Base-by-base conservation (phyloP, 2,329 filamentous ascomycete species). In the Pestalotiopsis sp. region DNA sequence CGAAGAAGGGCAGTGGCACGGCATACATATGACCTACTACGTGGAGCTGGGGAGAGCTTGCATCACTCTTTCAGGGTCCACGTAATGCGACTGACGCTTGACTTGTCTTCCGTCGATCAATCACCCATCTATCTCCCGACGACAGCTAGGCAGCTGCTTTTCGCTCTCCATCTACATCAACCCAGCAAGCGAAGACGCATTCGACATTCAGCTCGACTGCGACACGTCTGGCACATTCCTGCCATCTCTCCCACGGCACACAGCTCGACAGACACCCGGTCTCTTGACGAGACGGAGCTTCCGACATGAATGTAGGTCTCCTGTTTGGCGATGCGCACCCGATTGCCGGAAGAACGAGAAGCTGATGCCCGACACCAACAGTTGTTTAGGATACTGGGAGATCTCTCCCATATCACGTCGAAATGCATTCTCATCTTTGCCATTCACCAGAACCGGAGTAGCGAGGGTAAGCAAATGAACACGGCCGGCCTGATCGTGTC, bases 361-460 rank as follows among this genome's bases (percentile, higher is more conserved):
- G 61, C 24, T 61, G 22, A 17, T 58, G 14, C 39, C 10, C 38
- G 22, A 17, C 35, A 30, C 65, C 3, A 7, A 17, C 35, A 89
- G 87, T 71, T 87, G 74, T 89, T 97, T 81, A 92, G 94, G 75
- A 87, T 97, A 75, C 79, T 94, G 74, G 95, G 89, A 77, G 95
- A 98, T 79, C 80, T 95, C 74, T 93, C 92, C 75, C 95, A 98
- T 78, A 88, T 93, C 59, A 84, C 89, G 62, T 96, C 94, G 67
- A 98, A 97, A 86, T 89, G 91, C 78, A 96, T 98, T 77, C 86
- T 98, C 74, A 94, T 98, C 81, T 92, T 91, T 83, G 90, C 94
- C 66, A 97, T 98, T 75, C 94, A 97, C 81, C 88, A 88, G 72
- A 97, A 98, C 77, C 88, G 88, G 76, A 96, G 92, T 78, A 92